Evolutionary conservation across 306 rosid species (phyloP), one percentile per base, ranked within the genome.

Genomic region (Glycine soja): DNA sequence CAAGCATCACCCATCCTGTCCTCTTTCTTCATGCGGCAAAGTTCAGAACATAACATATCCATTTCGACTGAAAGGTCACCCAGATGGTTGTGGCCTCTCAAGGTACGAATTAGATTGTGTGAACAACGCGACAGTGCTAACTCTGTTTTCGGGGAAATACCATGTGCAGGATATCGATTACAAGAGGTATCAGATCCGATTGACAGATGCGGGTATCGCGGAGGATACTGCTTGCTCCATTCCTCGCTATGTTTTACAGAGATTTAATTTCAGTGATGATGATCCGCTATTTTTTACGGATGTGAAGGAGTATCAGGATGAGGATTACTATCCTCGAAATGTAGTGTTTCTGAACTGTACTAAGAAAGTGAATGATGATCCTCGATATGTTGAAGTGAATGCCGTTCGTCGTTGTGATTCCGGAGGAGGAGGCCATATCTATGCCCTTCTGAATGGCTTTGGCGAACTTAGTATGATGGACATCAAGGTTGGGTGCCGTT

Each of bases 241-340:
- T 56, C 62, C 62, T 16, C 32, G 62, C 62, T 56, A 56, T 56
- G 16, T 8, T 30, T 7, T 56, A 3, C 36, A 0, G 3, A 3
- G 0, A 13, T 0, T 0, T 2, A 36, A 38, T 15, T 36, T 64
- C 24, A 7, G 46, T 6, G 0, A 7, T 0, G 0, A 12, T 34
- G 69, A 63, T 57, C 63, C 32, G 0, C 18, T 14, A 5, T 13
- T 5, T 57, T n/a, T n/a, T 7, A 3, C 0, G 5, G 59, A 2
- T 6, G 3, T 15, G 19, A n/a, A 6, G 8, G n/a, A 6, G 46
- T 6, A 14, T 51, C 43, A 38, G 0, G 1, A 38, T 5, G 3
- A 14, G 7, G 0, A 0, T 7, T 15, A 6, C 7, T 42, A 42
- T 42, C 46, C 46, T 42, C 8, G 0, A n/a, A 7, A n/a, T 4